These are phyloP conservation scores for Tolypocladium nubicola DNA, from an alignment of 2,329 filamentous ascomycete genomes.

Conservation along the genomic window DNA sequence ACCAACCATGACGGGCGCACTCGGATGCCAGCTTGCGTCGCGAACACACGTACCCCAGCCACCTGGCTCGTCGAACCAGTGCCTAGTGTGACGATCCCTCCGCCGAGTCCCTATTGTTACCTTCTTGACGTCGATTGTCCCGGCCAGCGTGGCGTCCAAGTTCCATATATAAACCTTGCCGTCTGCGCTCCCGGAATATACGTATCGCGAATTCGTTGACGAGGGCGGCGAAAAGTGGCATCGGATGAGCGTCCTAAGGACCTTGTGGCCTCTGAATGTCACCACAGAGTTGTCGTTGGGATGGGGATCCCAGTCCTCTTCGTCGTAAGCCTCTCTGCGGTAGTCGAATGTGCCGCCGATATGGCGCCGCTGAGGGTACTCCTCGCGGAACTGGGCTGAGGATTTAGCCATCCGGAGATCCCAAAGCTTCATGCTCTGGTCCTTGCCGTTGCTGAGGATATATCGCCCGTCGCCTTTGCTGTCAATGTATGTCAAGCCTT, in stretches of 20 bases:
- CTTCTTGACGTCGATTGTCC: conserved; percentile 64
- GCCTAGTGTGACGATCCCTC: conserved; percentile 39
- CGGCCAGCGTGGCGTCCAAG: conserved; percentile 75
- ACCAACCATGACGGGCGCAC: conserved; percentile 65
- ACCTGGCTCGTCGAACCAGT: conserved; percentile 44
- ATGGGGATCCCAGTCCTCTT: conserved; percentile 45
- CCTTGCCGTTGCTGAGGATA: conserved; percentile 87
- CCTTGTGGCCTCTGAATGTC: conserved; percentile 83
- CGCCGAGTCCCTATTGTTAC: conserved; percentile 56
- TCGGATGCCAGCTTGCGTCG: conserved; percentile 87
- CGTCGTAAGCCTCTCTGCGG: conserved; percentile 55
- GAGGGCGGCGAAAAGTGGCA: conserved; percentile 89
- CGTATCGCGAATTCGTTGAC: conserved; percentile 81
- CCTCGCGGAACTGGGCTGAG: conserved; percentile 48
- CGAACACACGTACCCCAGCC: conserved; percentile 71
- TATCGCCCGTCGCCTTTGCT: conserved; percentile 66
- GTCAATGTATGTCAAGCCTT: conserved; percentile 59
- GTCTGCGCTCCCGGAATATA: conserved; percentile 85
- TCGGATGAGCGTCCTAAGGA: conserved; percentile 81
- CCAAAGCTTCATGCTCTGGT: conserved; percentile 97
- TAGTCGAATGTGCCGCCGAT: conserved; percentile 59
- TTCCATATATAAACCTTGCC: conserved; percentile 91
- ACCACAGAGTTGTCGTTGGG: conserved; percentile 87
- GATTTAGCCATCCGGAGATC: conserved; percentile 84
- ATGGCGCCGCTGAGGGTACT: conserved; percentile 45